phyloP scores from a whole-genome alignment of 2,329 filamentous ascomycete genomes.

The Cordyceps tenuipes region DNA sequence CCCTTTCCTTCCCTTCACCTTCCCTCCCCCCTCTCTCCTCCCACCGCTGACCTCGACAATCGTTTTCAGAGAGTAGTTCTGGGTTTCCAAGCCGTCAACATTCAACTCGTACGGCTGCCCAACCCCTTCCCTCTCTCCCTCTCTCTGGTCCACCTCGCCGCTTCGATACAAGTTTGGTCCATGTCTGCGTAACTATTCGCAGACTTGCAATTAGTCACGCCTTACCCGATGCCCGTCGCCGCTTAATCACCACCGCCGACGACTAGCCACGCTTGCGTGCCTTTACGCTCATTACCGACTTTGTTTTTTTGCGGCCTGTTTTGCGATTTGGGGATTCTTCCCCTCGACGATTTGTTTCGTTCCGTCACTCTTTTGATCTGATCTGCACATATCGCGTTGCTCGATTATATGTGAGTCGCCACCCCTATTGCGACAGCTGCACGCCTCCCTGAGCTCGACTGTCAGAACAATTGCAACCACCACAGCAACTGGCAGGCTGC shows the following conservation, averaged over 20 bases:
- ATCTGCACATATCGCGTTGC: slow-evolving; percentile 10
- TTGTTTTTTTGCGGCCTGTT: background rate
- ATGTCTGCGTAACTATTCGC: slow-evolving; percentile 10
- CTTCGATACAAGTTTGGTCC: background rate
- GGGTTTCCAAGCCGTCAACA: slow-evolving; percentile 1
- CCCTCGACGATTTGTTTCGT: slow-evolving; percentile 10
- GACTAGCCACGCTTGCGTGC: slow-evolving; percentile 7
- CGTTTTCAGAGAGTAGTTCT: slow-evolving; percentile 1
- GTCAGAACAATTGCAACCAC: background rate
- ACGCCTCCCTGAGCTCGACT: background rate
- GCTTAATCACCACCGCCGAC: background rate
- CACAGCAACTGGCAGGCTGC: background rate
- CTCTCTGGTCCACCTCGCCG: background rate
- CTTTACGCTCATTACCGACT: slow-evolving; percentile 7
- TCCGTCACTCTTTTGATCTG: slow-evolving; percentile 11
- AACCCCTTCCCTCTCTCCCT: background rate
- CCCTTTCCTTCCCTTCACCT: background rate
- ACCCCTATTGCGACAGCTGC: background rate
- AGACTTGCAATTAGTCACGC: background rate
- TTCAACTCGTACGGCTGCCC: background rate
- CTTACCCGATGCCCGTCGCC: slow-evolving; percentile 2
- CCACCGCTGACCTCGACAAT: slow-evolving; percentile 7
- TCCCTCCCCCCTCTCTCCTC: background rate
- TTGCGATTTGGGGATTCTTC: background rate
- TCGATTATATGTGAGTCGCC: slow-evolving; percentile 10